These are phyloP conservation scores for Zymoseptoria ardabiliae DNA, from an alignment of 2,329 filamentous ascomycete genomes.

Conservation along the genomic window DNA sequence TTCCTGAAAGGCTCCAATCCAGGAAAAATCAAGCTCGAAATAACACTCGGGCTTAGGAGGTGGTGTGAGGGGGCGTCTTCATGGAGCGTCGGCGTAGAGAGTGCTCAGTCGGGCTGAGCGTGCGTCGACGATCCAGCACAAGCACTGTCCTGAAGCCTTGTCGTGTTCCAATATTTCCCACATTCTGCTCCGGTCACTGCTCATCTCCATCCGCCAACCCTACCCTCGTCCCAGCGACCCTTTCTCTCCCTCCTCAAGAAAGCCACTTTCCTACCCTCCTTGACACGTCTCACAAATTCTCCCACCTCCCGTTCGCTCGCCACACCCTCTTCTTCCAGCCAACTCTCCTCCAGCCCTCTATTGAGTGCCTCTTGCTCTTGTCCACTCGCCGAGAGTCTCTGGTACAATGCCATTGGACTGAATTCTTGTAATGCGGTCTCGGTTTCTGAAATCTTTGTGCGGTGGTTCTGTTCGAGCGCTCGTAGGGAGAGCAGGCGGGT, in stretches of 20 bases:
- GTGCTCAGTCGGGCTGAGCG: no score
- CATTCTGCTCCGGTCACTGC: not conserved
- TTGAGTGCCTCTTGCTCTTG: constrained; percentile 78
- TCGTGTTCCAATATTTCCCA: not conserved
- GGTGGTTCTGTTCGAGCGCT: constrained; percentile 86
- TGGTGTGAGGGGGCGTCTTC: no score
- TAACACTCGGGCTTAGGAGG: no score
- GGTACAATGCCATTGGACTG: constrained; percentile 78
- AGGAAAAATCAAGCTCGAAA: no score
- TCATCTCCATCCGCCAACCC: constrained; percentile 90
- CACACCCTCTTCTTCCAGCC: constrained; percentile 58
- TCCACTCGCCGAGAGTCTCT: constrained; percentile 66
- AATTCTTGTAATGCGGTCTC: constrained; percentile 78
- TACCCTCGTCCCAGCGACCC: constrained; percentile 89
- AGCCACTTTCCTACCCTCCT: constrained; percentile 69
- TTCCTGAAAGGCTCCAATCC: no score
- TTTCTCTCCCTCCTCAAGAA: constrained; percentile 81
- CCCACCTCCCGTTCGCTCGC: constrained; percentile 73
- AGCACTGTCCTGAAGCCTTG: not conserved
- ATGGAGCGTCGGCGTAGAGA: no score
- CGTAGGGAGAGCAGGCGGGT: constrained; percentile 75
- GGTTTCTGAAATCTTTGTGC: constrained; percentile 80
- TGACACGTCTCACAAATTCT: constrained; percentile 77
- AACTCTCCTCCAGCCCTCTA: constrained; percentile 82
- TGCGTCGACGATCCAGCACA: not conserved